Percentiles rank a stretch among this genome's conserved stretches.
These are phyloP conservation scores for Raffaelea arxii DNA, from an alignment of 2,329 filamentous ascomycete genomes.

Conservation along the genomic window DNA sequence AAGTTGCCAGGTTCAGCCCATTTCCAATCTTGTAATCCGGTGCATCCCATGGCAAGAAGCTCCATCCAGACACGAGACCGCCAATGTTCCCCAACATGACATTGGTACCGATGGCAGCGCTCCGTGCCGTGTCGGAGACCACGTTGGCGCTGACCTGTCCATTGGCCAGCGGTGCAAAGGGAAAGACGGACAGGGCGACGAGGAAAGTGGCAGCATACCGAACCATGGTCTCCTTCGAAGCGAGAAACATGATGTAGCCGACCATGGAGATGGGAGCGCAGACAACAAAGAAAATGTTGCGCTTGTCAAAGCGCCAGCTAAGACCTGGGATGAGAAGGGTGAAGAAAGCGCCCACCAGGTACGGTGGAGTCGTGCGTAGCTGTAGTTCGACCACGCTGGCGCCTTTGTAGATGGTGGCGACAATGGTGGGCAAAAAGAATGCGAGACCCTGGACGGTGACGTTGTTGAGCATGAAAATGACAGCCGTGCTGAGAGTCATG, in stretches of 20 bases:
- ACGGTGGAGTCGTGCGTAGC: neutral
- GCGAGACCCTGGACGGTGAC: neutral
- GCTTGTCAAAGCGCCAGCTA: neutral
- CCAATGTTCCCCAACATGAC: conserved; percentile 52
- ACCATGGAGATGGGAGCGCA: neutral
- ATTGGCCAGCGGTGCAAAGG: conserved; percentile 36
- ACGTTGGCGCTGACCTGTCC: conserved; percentile 43
- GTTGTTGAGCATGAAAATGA: conserved; percentile 20
- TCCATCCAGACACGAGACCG: conserved; percentile 24
- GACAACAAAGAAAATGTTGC: neutral
- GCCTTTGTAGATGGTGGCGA: neutral
- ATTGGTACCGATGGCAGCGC: conserved; percentile 53
- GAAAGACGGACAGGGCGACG: conserved; percentile 34
- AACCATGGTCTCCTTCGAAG: conserved; percentile 12
- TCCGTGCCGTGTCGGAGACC: conserved; percentile 36
- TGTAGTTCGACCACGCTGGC: neutral
- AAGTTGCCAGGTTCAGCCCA: conserved; percentile 12
- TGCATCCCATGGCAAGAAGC: conserved; percentile 22
- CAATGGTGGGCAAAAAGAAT: neutral
- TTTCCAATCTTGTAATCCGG: conserved; percentile 27
- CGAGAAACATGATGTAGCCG: neutral
- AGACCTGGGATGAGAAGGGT: conserved; percentile 6
- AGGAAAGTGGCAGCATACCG: conserved; percentile 28
- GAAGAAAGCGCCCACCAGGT: conserved; percentile 18
- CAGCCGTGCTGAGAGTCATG: conserved; percentile 46